Base-by-base conservation (phyloP, 805 yeast genomes). In the Metschnikowia dekortorum region DNA sequence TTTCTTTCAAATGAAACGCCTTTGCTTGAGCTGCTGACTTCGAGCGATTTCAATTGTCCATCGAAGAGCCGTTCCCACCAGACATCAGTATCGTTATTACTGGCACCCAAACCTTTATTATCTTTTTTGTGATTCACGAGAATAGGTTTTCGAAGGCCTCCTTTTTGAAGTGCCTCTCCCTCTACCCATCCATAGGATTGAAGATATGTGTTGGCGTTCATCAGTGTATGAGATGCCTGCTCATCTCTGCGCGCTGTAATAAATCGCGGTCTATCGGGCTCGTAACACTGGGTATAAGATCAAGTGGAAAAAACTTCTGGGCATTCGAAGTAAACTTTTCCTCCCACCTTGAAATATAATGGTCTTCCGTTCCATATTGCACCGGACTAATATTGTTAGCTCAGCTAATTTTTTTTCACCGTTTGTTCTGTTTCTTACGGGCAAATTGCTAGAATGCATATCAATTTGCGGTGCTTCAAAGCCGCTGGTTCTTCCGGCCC, bases 31-130 rank as follows among this genome's bases (percentile, higher is more conserved):
- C 63, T 53, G 18, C 55, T 65, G 7, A 89, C 88, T 51, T 87
- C 89, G 46, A 94, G 65, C 8, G 82, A 79, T 62, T 89, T 88
- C 55, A 92, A 75, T 57, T 90, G 97, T 1, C 97, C 97, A 67
- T 92, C 97, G 70, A 94, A 94, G 41, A 92, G 74, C 55, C 88
- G 78, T 58, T 92, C 99, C 99, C 99, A 92, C 99, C 99, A 92
- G 42, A 89, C 85, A 56, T 88, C 96, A 13, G 84, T 80, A 57
- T 89, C 94, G 46, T 82, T 84, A 26, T 79, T 77, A 28, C 81
- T 83, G 62, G 86, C 85, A 0, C 99, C 99, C 28, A 92, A 75
- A 8, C 99, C 99, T 63, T 89, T 90, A 51, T 83, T 84, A 62
- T 92, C 97, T 58, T 83, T 84, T 68, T 94, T 90, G 62, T 92